These are phyloP conservation scores for Trichaptum fuscoviolaceum DNA, from an alignment of 768 basidiomycete species.

Conservation along the genomic window DNA sequence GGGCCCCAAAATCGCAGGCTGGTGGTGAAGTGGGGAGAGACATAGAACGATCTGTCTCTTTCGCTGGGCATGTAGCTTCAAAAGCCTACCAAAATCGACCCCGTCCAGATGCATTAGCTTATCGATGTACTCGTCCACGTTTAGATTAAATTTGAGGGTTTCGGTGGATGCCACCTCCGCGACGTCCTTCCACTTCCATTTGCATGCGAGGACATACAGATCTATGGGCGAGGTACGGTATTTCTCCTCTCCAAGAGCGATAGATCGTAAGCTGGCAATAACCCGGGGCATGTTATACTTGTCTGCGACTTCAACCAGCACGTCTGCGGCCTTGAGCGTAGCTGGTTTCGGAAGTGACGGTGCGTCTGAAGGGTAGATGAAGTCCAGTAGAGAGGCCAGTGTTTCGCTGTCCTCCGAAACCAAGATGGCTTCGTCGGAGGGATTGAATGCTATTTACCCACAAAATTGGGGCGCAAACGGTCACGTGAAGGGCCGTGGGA, in stretches of 20 bases:
- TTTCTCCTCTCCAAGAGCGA: not conserved
- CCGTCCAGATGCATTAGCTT: constrained; percentile 45
- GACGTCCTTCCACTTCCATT: constrained; percentile 56
- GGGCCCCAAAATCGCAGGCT: not conserved
- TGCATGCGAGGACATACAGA: constrained; percentile 49
- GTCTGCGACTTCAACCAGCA: not conserved
- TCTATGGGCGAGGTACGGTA: constrained; percentile 38
- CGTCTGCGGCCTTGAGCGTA: not conserved
- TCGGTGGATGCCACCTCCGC: constrained; percentile 47
- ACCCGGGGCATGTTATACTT: not conserved
- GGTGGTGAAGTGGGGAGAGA: constrained; percentile 32
- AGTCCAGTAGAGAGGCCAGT: not conserved
- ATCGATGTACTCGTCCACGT: constrained; percentile 38
- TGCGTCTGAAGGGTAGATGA: not conserved
- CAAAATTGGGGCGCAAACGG: too few relatives aligned
- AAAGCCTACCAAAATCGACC: constrained; percentile 46
- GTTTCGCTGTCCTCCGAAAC: not conserved
- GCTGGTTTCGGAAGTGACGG: not conserved
- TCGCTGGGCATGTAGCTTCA: constrained; percentile 49
- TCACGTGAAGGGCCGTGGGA: too few relatives aligned
- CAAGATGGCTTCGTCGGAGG: not conserved
- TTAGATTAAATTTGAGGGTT: constrained; percentile 50
- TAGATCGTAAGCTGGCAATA: not conserved
- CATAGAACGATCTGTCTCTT: constrained; percentile 44
- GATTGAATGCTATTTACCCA: too few relatives aligned